Evolutionary conservation across 257 asterid genomes (phyloP).

Genomic region (Solanum bulbocastanum): DNA sequence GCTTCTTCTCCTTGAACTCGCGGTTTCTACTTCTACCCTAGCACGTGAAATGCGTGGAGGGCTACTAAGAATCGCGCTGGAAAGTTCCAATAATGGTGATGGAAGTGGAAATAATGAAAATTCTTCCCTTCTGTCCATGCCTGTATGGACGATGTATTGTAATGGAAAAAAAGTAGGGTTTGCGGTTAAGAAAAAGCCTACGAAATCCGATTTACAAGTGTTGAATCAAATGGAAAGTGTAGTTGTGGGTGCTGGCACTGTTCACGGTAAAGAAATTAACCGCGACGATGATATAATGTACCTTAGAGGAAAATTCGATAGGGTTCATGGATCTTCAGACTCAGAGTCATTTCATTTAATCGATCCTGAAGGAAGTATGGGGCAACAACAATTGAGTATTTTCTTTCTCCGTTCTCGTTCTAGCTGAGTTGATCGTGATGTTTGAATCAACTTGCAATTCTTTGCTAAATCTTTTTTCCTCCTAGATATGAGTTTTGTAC

Average conservation of each 20-base stretch:
- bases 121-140: constrained; percentile 28
- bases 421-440: not conserved
- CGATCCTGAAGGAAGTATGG: constrained; percentile 38
- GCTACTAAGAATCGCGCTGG: constrained; percentile 39
- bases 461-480: not conserved
- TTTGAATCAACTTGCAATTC: not conserved
- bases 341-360: constrained; percentile 53
- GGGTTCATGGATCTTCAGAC: constrained; percentile 37
- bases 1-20: constrained; percentile 45
- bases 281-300: constrained; percentile 35
- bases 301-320: constrained; percentile 42
- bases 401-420: constrained; percentile 33
- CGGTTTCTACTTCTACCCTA: constrained; percentile 38
- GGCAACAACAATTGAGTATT: constrained; percentile 41
- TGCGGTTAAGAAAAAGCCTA: constrained; percentile 25
- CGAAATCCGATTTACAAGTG: constrained; percentile 26
- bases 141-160: constrained; percentile 46
- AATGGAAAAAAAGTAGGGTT: constrained; percentile 49
- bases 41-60: constrained; percentile 60
- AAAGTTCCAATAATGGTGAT: constrained; percentile 1
- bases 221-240: constrained; percentile 27
- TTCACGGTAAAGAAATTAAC: constrained; percentile 9
- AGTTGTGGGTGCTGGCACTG: constrained; percentile 40
- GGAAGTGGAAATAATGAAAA: not conserved
- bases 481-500: not conserved